Evolutionary conservation across 495 filamentous ascomycete species (phyloP).

Genomic region (Penicillium steckii): DNA sequence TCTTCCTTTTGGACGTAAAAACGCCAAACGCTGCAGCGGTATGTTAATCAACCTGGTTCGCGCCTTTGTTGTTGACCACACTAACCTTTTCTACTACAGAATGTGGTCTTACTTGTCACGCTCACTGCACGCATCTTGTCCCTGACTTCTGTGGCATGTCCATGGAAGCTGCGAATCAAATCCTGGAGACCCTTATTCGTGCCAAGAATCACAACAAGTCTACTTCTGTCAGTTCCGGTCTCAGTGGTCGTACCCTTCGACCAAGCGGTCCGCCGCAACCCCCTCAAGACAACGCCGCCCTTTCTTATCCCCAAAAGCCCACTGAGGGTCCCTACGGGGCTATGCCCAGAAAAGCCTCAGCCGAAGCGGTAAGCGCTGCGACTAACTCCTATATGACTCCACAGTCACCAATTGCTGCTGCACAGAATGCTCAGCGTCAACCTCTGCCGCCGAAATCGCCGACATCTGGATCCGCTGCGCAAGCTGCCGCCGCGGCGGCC

Average conservation of each 20-base stretch:
- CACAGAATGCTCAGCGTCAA: constrained; percentile 30
- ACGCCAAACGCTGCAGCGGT: constrained; percentile 88
- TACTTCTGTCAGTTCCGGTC: constrained; percentile 47
- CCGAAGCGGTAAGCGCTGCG: constrained; percentile 48
- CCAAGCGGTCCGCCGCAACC: constrained; percentile 49
- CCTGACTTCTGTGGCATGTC: constrained; percentile 99
- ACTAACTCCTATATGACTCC: constrained; percentile 43
- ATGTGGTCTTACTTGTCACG: constrained; percentile 88
- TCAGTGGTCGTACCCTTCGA: constrained; percentile 68
- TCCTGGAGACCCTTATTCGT: constrained; percentile 56
- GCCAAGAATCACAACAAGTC: constrained; percentile 48
- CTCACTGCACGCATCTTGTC: constrained; percentile 89
- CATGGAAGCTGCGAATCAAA: constrained; percentile 95
- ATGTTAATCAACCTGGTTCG: constrained; percentile 20
- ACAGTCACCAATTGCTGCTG: constrained; percentile 40
- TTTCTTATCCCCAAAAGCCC: constrained; percentile 44
- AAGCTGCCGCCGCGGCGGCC: constrained; percentile 36
- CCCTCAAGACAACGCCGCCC: constrained; percentile 44
- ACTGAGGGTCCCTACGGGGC: constrained; percentile 50
- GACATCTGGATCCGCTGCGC: constrained; percentile 27
- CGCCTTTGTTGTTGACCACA: background rate
- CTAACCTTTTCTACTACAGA: constrained; percentile 54
- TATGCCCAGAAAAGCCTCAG: constrained; percentile 43
- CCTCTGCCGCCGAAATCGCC: constrained; percentile 37
- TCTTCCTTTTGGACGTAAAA: constrained; percentile 93